A percentile compares a stretch with the other conserved stretches of the same genome.
These are phyloP conservation scores for Scenedesmus sp. DNA, from an alignment of 163 green algal genomes.

Conservation along the genomic window DNA sequence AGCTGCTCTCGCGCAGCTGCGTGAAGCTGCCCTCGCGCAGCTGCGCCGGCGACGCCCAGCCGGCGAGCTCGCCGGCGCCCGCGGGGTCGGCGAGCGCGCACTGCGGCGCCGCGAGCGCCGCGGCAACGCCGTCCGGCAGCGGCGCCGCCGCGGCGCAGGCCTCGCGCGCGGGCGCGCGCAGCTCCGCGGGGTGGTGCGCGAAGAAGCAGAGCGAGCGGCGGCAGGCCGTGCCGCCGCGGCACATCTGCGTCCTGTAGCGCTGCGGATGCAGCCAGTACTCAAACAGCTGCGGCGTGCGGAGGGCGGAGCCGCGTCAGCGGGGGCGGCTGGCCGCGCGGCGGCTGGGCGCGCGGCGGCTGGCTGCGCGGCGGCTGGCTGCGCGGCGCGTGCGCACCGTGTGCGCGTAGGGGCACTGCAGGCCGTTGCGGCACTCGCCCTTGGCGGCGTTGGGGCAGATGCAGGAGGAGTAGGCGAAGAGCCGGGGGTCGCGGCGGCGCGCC, in stretches of 20 bases:
- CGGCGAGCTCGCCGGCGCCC: too few relatives aligned
- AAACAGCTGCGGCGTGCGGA: constrained; percentile 27
- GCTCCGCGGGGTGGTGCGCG: constrained; percentile 39
- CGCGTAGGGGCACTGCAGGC: constrained; percentile 43
- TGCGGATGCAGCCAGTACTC: constrained; percentile 49
- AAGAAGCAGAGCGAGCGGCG: constrained; percentile 50
- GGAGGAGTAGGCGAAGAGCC: constrained; percentile 64
- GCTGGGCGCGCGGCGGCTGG: not conserved
- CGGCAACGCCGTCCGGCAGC: not conserved
- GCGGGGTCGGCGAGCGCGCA: too few relatives aligned
- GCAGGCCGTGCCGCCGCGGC: constrained; percentile 36
- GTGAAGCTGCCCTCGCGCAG: too few relatives aligned
- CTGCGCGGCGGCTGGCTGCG: not conserved
- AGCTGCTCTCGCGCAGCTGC: too few relatives aligned
- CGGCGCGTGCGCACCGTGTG: constrained; percentile 40
- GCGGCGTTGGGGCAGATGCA: constrained; percentile 34
- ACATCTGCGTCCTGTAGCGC: constrained; percentile 51
- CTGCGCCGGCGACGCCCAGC: too few relatives aligned
- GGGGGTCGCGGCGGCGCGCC: constrained; percentile 75
- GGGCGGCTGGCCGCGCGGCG: not conserved
- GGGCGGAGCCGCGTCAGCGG: not conserved
- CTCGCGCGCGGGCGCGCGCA: constrained; percentile 2
- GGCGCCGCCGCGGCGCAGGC: not conserved
- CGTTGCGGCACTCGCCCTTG: constrained; percentile 35
- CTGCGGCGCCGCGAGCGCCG: too few relatives aligned